A percentile compares a stretch with the other conserved stretches of the same genome.
These are phyloP conservation scores for Tylopilus sp. DNA, from an alignment of 1,284 basidiomycete species.

Conservation along the genomic window DNA sequence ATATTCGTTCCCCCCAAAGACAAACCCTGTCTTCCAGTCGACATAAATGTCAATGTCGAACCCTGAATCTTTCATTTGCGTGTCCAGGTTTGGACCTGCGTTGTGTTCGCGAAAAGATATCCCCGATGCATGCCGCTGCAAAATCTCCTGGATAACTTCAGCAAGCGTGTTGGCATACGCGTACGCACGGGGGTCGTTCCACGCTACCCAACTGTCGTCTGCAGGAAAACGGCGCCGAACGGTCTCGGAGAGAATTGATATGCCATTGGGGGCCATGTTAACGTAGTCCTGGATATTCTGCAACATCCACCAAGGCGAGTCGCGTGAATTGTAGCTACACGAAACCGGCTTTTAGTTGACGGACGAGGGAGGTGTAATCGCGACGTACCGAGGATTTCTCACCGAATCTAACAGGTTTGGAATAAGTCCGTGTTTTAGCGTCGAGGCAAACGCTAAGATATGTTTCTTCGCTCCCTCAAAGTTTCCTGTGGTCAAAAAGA, in stretches of 20 bases:
- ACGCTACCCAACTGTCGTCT: slow-evolving; percentile 91
- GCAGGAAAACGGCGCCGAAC: slow-evolving; percentile 91
- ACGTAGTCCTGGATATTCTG: slow-evolving; percentile 98
- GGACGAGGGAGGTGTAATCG: slow-evolving; percentile 5
- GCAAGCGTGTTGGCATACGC: slow-evolving; percentile 78
- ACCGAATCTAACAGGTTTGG: slow-evolving; percentile 91
- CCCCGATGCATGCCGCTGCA: slow-evolving; percentile 90
- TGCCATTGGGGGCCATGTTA: slow-evolving; percentile 78
- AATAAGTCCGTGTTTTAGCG: slow-evolving; percentile 84
- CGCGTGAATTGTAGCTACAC: slow-evolving; percentile 81
- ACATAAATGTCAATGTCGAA: slow-evolving; percentile 94
- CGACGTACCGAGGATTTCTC: slow-evolving; percentile 69
- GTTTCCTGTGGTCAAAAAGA: slow-evolving; percentile 91
- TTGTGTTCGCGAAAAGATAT: slow-evolving; percentile 96
- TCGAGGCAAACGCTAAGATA: slow-evolving; percentile 86
- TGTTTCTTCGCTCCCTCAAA: slow-evolving; percentile 82
- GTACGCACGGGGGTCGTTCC: slow-evolving; percentile 86
- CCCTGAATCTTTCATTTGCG: slow-evolving; percentile 90
- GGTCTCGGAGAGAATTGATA: slow-evolving; percentile 74
- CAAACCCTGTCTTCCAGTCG: slow-evolving; percentile 92
- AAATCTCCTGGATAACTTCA: slow-evolving; percentile 93
- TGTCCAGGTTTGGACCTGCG: slow-evolving; percentile 92
- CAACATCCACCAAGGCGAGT: slow-evolving; percentile 97
- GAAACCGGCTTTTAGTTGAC: not conserved
- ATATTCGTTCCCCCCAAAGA: slow-evolving; percentile 82